Conservation (phyloP, 768 basidiomycete genomes). For the Lentinula aciculospora region DNA sequence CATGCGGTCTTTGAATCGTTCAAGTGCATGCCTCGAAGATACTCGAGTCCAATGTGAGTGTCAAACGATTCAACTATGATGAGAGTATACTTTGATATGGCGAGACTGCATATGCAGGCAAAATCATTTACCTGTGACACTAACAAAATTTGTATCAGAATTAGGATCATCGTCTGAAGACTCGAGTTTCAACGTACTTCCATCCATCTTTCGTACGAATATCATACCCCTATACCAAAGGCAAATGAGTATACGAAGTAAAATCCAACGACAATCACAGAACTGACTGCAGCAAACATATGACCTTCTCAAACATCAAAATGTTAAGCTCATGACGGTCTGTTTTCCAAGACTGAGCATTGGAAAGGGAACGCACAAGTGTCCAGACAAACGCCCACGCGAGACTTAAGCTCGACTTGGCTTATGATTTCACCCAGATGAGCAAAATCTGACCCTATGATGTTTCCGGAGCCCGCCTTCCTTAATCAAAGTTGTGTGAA, state of each 20-base stretch:
- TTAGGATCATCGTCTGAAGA: too few relatives aligned
- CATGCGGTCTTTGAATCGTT: slow-evolving; percentile 74
- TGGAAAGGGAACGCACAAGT: slow-evolving; percentile 48
- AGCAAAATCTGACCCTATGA: slow-evolving; percentile 42
- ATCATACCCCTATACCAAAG: slow-evolving; percentile 61
- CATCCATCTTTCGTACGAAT: slow-evolving; percentile 68
- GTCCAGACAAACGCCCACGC: slow-evolving; percentile 82
- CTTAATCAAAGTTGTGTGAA: neutral
- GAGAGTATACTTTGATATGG: too few relatives aligned
- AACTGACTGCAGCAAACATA: slow-evolving; percentile 66
- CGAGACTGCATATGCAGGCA: too few relatives aligned
- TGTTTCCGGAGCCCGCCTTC: slow-evolving; percentile 10
- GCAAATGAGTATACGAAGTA: neutral
- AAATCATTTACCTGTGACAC: neutral
- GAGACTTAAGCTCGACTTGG: slow-evolving; percentile 61
- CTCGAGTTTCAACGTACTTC: slow-evolving; percentile 55
- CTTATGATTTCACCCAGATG: slow-evolving; percentile 67
- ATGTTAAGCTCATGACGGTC: too few relatives aligned
- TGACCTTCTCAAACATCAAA: slow-evolving; percentile 45
- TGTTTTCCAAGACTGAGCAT: neutral
- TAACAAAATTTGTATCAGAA: neutral
- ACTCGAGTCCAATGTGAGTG: slow-evolving; percentile 59
- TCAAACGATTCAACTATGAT: slow-evolving; percentile 61
- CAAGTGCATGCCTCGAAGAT: slow-evolving; percentile 78
- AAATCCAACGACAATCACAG: neutral